A percentile compares a stretch with the other conserved stretches of the same genome.
These are phyloP conservation scores for Huntiella moniliformis DNA, from an alignment of 2,329 filamentous ascomycete species.

Conservation along the genomic window DNA sequence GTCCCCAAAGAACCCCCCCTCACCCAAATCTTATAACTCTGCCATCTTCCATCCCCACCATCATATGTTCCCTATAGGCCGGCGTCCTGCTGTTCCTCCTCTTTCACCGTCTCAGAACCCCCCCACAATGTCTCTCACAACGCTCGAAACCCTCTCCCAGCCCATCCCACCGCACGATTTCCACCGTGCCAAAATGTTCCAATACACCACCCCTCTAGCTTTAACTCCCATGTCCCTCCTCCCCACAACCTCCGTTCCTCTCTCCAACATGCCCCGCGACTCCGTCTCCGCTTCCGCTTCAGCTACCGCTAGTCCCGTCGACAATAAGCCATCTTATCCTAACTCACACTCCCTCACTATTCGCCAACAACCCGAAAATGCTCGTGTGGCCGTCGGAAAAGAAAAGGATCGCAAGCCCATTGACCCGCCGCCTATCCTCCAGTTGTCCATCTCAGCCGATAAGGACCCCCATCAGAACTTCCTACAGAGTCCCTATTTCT, in stretches of 20 bases:
- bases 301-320: background rate
- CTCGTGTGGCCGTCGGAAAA: conserved; percentile 50
- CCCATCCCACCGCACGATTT: conserved; percentile 11
- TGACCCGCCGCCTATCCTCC: conserved; percentile 70
- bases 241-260: background rate
- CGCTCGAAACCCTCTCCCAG: conserved; percentile 5
- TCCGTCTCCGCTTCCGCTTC: too few species aligned
- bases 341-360: conserved; percentile 25
- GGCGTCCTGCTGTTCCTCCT: background rate
- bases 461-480: conserved; percentile 29
- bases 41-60: background rate
- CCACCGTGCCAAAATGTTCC: conserved; percentile 10
- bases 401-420: conserved; percentile 76
- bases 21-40: background rate
- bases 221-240: conserved; percentile 6
- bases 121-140: conserved; percentile 3
- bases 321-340: conserved; percentile 5
- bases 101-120: background rate
- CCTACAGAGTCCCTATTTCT: conserved; percentile 25
- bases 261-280: conserved; percentile 1
- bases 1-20: too few species aligned
- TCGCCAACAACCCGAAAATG: conserved; percentile 48
- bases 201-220: conserved; percentile 6
- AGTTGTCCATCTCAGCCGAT: conserved; percentile 31
- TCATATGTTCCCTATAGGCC: background rate